A percentile compares a stretch with the other conserved stretches of the same genome.
These are phyloP conservation scores for Penicillium sp. DNA, from an alignment of 2,329 filamentous ascomycete species.

Conservation along the genomic window DNA sequence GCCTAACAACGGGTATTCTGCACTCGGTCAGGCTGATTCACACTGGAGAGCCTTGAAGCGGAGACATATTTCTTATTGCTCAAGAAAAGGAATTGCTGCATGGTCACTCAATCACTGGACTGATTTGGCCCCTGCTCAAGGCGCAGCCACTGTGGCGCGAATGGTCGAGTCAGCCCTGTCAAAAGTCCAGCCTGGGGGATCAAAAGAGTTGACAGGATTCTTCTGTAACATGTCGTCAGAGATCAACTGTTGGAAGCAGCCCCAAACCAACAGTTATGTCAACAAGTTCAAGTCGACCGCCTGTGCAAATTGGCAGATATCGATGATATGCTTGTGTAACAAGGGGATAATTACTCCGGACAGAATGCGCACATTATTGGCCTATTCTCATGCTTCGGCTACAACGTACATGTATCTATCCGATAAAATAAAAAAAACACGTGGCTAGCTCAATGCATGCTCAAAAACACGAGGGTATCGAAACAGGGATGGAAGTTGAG, in stretches of 20 bases:
- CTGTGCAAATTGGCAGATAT: background rate
- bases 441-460: background rate
- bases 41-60: background rate
- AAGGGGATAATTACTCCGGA: background rate
- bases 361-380: background rate
- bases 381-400: background rate
- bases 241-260: background rate
- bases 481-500: background rate
- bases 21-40: conserved; percentile 6
- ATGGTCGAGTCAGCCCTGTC: background rate
- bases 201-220: conserved; percentile 7
- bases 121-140: conserved; percentile 12
- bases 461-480: conserved; percentile 1
- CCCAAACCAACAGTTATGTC: background rate
- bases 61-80: background rate
- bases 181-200: conserved; percentile 6
- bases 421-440: background rate
- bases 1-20: conserved; percentile 19
- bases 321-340: background rate
- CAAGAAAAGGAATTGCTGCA: conserved; percentile 10
- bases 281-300: background rate
- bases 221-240: background rate
- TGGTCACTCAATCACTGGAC: conserved; percentile 14
- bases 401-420: background rate
- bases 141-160: conserved; percentile 16